phyloP scores from a whole-genome alignment of 2,329 filamentous ascomycete genomes.

The Aschersonia sp. region DNA sequence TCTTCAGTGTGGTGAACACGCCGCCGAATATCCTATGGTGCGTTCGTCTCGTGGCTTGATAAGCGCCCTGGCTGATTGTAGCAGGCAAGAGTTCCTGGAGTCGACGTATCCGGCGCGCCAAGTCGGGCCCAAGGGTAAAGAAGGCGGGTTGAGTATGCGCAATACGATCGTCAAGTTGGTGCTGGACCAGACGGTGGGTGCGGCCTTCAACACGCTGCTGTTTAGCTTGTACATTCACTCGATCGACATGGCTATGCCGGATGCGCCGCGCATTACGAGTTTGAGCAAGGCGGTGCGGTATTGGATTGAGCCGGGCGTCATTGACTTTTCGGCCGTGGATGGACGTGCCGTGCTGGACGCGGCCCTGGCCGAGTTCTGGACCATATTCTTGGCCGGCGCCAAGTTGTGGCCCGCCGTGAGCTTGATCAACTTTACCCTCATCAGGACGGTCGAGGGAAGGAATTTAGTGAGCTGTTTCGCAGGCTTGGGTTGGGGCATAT shows the following conservation, averaged over 20 bases:
- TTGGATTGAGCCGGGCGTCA: constrained; percentile 21
- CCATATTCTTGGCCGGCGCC: constrained; percentile 53
- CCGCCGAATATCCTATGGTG: constrained; percentile 78
- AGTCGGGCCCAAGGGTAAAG: too few species aligned
- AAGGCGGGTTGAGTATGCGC: constrained; percentile 30
- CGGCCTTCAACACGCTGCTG: constrained; percentile 48
- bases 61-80: not conserved
- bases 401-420: constrained; percentile 57
- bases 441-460: constrained; percentile 57
- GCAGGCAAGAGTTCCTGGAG: constrained; percentile 64
- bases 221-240: constrained; percentile 47
- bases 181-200: constrained; percentile 56
- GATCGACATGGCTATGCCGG: constrained; percentile 33
- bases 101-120: constrained; percentile 51
- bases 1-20: constrained; percentile 58
- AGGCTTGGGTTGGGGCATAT: constrained; percentile 62
- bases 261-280: constrained; percentile 21
- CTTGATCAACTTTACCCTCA: constrained; percentile 50
- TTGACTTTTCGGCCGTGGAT: constrained; percentile 31
- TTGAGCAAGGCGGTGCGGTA: constrained; percentile 18
- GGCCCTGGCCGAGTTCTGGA: constrained; percentile 42
- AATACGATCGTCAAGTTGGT: constrained; percentile 55
- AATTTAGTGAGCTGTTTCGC: constrained; percentile 59
- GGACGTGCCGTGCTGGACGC: constrained; percentile 27
- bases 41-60: constrained; percentile 8